Base-by-base conservation (phyloP, 2,329 filamentous ascomycete species). In the Trematosphaeria pertusa region DNA sequence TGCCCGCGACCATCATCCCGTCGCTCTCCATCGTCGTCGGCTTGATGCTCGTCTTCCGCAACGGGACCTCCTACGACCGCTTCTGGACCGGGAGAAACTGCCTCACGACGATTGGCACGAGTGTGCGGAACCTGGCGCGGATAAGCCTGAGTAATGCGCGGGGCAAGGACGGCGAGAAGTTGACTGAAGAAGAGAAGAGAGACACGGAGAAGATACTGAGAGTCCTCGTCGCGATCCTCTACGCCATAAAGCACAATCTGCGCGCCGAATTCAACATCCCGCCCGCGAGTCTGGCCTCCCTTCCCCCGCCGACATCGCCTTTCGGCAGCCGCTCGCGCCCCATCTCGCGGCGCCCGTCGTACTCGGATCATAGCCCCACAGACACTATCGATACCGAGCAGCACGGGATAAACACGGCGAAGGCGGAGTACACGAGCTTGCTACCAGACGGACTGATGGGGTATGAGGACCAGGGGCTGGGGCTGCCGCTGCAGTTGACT, bases 31-130 rank as follows among this genome's bases (percentile, higher is more conserved):
- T 87, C 45, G 84, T 87, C 39, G 84, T 87, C 2, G 84, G 84
- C 59, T 67, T 87, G 31, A 86, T 87, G 78, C 81, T 87, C 24
- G 84, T 87, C 20, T 87, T 87, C 71, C 79, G 84, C 28, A 87
- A 87, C 58, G 77, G 80, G 54, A 86, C 83, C 3, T 81, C 77
- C 42, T 87, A 86, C 69, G 84, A 85, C 56, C 76, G 84, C 2
- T 87, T 86, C 72, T 87, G 84, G 84, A 79, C 80, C 3, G 82
- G 81, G 4, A 72, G 82, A 33, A 80, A 79, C 54, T 78, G 81
- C 53, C 75, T 87, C 43, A 82, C 76, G 9, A 78, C 77, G 0
- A 75, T 86, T 21, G 78, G 78, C 37, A 84, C 83, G n/a, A 75
- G 74, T 30, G 77, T 86, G 11, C 77, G 84, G 44, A 86, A 85